Evolutionary conservation across 225 moss, liverwort and hornwort genomes (phyloP).

Genomic region (Thuidium tamariscinum): DNA sequence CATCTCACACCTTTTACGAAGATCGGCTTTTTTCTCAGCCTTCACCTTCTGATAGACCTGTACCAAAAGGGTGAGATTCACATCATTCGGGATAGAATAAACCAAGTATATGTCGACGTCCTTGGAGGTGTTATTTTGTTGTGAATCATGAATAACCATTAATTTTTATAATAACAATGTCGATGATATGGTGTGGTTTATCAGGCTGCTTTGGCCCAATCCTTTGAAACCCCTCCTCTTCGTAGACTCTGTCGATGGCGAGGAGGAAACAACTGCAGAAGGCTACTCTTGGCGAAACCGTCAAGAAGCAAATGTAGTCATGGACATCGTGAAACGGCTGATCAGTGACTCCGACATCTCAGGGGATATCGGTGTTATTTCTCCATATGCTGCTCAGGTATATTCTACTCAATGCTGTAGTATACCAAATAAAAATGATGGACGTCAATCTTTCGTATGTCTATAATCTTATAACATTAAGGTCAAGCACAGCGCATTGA

Average conservation of each 20-base stretch:
- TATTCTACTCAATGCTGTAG: neutral
- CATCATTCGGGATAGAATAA: neutral
- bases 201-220: slow-evolving; percentile 74
- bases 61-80: slow-evolving; percentile 57
- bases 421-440: neutral
- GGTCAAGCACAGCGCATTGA: neutral
- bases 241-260: slow-evolving; percentile 51
- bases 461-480: neutral
- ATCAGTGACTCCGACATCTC: slow-evolving; percentile 31
- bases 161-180: neutral
- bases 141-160: neutral
- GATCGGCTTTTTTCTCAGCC: slow-evolving; percentile 59
- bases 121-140: neutral
- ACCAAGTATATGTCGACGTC: neutral
- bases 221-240: slow-evolving; percentile 67
- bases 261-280: slow-evolving; percentile 62
- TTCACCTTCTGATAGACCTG: slow-evolving; percentile 56
- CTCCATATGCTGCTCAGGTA: slow-evolving; percentile 92
- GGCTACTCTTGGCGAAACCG: slow-evolving; percentile 87
- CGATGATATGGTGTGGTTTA: neutral
- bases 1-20: slow-evolving; percentile 66
- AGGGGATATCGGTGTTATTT: slow-evolving; percentile 64
- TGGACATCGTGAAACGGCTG: slow-evolving; percentile 40
- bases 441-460: neutral
- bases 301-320: slow-evolving; percentile 53